phyloP scores from a whole-genome alignment of 768 basidiomycete genomes.

The Mycena haematopus region DNA sequence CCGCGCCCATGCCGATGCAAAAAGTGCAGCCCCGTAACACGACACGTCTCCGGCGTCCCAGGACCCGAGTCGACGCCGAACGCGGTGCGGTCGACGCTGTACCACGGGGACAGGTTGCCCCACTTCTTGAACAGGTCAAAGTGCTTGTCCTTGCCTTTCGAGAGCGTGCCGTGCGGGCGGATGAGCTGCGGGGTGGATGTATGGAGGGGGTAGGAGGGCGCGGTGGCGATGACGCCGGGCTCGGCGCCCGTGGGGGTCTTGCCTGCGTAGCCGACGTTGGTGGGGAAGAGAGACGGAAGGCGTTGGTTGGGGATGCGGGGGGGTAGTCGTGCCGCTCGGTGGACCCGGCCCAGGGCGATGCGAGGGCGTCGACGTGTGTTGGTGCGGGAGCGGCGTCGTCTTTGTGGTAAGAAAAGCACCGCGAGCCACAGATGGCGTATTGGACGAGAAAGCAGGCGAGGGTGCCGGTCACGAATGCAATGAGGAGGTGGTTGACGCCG shows the following conservation, averaged over 20 bases:
- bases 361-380: slow-evolving; percentile 42
- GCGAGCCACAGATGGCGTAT: slow-evolving; percentile 49
- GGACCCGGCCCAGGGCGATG: slow-evolving; percentile 75
- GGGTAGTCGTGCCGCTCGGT: slow-evolving; percentile 74
- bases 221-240: slow-evolving; percentile 73
- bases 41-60: slow-evolving; percentile 72
- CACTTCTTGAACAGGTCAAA: slow-evolving; percentile 80
- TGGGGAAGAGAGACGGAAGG: slow-evolving; percentile 74
- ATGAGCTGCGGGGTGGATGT: slow-evolving; percentile 72
- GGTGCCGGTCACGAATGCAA: slow-evolving; percentile 62
- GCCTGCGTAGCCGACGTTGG: slow-evolving; percentile 78
- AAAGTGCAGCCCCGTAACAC: slow-evolving; percentile 76
- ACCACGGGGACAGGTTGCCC: slow-evolving; percentile 91
- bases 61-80: slow-evolving; percentile 80
- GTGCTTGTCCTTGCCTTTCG: slow-evolving; percentile 35
- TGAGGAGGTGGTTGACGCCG: slow-evolving; percentile 45
- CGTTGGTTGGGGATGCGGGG: slow-evolving; percentile 76
- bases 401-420: slow-evolving; percentile 42
- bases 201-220: slow-evolving; percentile 80
- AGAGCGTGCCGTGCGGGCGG: slow-evolving; percentile 45
- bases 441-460: slow-evolving; percentile 58
- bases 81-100: slow-evolving; percentile 64
- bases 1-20: slow-evolving; percentile 85
- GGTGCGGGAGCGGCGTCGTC: slow-evolving; percentile 1
- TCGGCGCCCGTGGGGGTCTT: slow-evolving; percentile 83